Base-by-base conservation (phyloP, 2,329 filamentous ascomycete species). In the Phaeophleospora eucalypticola region DNA sequence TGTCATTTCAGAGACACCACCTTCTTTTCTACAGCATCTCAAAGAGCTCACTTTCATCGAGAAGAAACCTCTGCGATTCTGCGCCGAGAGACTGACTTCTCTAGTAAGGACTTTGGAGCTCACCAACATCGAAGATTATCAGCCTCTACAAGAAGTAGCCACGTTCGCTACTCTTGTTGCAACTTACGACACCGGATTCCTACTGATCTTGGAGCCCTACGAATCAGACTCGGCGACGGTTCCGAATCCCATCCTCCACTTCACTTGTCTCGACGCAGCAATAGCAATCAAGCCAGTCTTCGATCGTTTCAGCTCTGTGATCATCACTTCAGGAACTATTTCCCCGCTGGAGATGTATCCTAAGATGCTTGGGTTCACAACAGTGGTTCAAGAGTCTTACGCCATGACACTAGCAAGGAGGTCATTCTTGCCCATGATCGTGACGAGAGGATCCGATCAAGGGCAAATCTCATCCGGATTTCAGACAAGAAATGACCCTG, bases 331-430 rank as follows among this genome's bases (percentile, higher is more conserved):
- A 0, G 93, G 93, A 53, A 98, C 93, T 1, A 89, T 98, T 51
- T 97, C 93, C 1, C 93, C 93, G 0, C 72, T 98, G 3, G 94
- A 98, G 65, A 98, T 98, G 86, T 98, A 98, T 62, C 94, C 93
- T 0, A 96, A 95, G 64, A 98, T 98, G 90, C 82, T 98, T 19
- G 86, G 89, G 43, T 98, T 98, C 70, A 78, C 79, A 8, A 89
- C 90, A 1, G 89, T 97, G 0, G 86, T 97, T 2, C 90, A 97
- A 65, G 90, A 98, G 67, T 98, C 94, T 0, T 98, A 98, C 71
- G 83, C 82, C 53, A 98, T 98, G 89, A 97, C 93, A 0, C 79
- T 98, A 4, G 91, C 91, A 2, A 81, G 94, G 36, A 81, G 86
- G 46, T 95, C 93, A n/a, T 98, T 98, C 72, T 72, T 98, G 53